A percentile compares a stretch with the other conserved stretches of the same genome.
Conservation (phyloP, 2,329 filamentous ascomycete species). For the Paraphaeosphaeria minitans region DNA sequence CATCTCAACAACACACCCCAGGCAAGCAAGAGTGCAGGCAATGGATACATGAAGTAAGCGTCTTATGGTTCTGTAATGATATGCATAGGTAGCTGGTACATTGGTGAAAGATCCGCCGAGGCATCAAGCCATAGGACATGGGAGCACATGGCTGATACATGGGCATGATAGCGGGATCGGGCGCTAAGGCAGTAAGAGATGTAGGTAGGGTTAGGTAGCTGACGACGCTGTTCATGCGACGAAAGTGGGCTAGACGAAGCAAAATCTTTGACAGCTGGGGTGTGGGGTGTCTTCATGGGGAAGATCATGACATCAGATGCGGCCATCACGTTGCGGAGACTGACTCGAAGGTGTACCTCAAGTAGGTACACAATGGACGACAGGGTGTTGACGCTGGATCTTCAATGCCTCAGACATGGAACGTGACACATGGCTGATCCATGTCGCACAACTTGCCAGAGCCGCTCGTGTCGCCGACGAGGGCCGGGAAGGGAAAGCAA, state of each 20-base stretch:
- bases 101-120: too few relatives aligned
- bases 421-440: slow-evolving; percentile 28
- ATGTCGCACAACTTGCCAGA: slow-evolving; percentile 18
- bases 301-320: not conserved
- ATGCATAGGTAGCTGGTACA: too few relatives aligned
- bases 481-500: too few relatives aligned
- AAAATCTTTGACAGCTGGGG: not conserved
- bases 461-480: slow-evolving; percentile 20
- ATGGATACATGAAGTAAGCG: too few relatives aligned
- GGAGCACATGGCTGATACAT: slow-evolving; percentile 17
- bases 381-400: slow-evolving; percentile 15
- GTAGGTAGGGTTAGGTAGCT: slow-evolving; percentile 11
- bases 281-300: not conserved
- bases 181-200: slow-evolving; percentile 17
- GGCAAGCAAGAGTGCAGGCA: too few relatives aligned
- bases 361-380: not conserved
- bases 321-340: not conserved
- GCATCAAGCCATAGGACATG: too few relatives aligned
- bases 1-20: too few relatives aligned
- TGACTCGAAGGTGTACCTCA: not conserved
- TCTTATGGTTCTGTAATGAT: too few relatives aligned
- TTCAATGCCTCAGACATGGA: slow-evolving; percentile 32
- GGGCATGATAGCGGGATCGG: slow-evolving; percentile 11
- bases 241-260: not conserved
- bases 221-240: slow-evolving; percentile 10